phyloP scores from a whole-genome alignment of 78 protist species.

The slime mould (Dictyostelium discoideum) region dicty_2.7 NC_007088.5:4863501-4864000 shows the following conservation, averaged over 20 bases:
- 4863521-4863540: conserved; percentile 79
- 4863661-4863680: background rate
- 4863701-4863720: conserved; percentile 52
- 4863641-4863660: background rate
- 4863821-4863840: conserved; percentile 89
- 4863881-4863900: background rate
- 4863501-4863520: background rate
- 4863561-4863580: conserved; percentile 63
- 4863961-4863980: conserved; percentile 90
- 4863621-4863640: background rate
- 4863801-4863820: conserved; percentile 77
- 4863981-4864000: conserved; percentile 49
- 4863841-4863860: conserved; percentile 44
- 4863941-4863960: conserved; percentile 79
- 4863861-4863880: conserved; percentile 77
- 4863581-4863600: conserved; percentile 89
- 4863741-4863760: conserved; percentile 52
- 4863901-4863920: conserved; percentile 63
- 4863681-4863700: conserved; percentile 64
- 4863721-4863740: conserved; percentile 69
- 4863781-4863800: conserved; percentile 50
- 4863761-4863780: conserved; percentile 60
- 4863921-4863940: conserved; percentile 89
- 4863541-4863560: conserved; percentile 88
- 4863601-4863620: conserved; percentile 78